Percentiles rank a stretch among this genome's conserved stretches.
These are phyloP conservation scores for Chaetoceros tenuissimus DNA, from an alignment of 108 stramenopile species.

Conservation along the genomic window DNA sequence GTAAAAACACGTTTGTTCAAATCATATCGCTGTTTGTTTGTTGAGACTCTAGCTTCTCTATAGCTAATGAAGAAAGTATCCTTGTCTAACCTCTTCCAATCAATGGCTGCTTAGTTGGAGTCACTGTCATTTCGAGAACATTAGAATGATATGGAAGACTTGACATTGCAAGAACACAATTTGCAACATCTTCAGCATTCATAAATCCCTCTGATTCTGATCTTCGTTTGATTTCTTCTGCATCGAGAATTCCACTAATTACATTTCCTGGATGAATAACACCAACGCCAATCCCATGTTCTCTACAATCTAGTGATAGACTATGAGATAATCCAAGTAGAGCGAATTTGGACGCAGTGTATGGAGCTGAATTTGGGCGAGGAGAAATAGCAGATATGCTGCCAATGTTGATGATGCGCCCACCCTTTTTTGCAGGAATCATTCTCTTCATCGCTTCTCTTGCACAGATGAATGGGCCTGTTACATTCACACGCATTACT, in stretches of 20 bases:
- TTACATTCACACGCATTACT: constrained; percentile 60
- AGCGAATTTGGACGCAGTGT: constrained; percentile 74
- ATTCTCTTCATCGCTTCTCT: constrained; percentile 58
- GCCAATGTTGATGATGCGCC: constrained; percentile 76
- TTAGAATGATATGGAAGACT: constrained; percentile 54
- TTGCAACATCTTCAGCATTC: constrained; percentile 57
- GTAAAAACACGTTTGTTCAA: no score
- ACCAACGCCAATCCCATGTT: constrained; percentile 42
- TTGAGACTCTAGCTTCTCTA: no score
- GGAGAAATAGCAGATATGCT: constrained; percentile 56
- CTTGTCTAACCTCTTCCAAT: constrained; percentile 79
- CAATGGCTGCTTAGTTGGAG: constrained; percentile 59
- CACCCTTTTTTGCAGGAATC: constrained; percentile 35
- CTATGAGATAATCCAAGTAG: constrained; percentile 56
- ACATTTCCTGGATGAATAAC: constrained; percentile 79
- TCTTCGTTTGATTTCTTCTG: constrained; percentile 5
- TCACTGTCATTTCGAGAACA: constrained; percentile 65
- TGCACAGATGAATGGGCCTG: constrained; percentile 61
- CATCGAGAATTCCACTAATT: constrained; percentile 18
- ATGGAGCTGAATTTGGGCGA: constrained; percentile 59
- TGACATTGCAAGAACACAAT: constrained; percentile 62
- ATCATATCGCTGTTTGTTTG: no score
- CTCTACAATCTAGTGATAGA: constrained; percentile 65
- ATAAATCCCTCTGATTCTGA: constrained; percentile 38
- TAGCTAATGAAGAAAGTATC: no score